Conservation (phyloP, 192 early-diverging fungal genomes). For the Coemansia sp. region DNA sequence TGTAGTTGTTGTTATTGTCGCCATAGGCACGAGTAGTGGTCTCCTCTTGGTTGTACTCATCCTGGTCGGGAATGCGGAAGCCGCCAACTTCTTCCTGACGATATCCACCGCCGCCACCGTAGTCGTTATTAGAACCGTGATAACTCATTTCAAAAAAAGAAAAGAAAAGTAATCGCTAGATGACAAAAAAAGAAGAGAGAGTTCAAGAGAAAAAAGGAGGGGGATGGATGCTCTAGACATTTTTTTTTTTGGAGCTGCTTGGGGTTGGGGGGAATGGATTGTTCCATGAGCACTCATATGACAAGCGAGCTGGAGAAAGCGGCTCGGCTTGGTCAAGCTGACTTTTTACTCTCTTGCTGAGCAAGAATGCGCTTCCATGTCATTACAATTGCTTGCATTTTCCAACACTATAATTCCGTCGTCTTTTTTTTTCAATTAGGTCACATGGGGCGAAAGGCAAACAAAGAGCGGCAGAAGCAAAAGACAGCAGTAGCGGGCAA, state of each 20-base stretch:
- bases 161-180: constrained; percentile 7
- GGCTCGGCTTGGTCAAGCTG: no score
- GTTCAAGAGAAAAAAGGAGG: neutral
- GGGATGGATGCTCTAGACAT: no score
- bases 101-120: neutral
- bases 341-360: no score
- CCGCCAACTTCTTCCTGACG: constrained; percentile 1
- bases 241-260: neutral
- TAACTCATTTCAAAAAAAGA: constrained; percentile 18
- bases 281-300: no score
- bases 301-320: no score
- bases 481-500: constrained; percentile 1
- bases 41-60: neutral
- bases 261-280: neutral
- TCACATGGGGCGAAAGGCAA: constrained; percentile 15
- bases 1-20: constrained; percentile 9
- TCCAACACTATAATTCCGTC: neutral
- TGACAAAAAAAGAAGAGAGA: neutral
- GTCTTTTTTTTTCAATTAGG: neutral
- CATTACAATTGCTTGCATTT: neutral
- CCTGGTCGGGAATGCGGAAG: constrained; percentile 11
- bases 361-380: no score
- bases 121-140: constrained; percentile 12
- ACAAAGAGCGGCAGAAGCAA: constrained; percentile 9
- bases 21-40: constrained; percentile 1